Base-by-base conservation (phyloP, 441 rosid genomes). In the Capsella rubella region DNA sequence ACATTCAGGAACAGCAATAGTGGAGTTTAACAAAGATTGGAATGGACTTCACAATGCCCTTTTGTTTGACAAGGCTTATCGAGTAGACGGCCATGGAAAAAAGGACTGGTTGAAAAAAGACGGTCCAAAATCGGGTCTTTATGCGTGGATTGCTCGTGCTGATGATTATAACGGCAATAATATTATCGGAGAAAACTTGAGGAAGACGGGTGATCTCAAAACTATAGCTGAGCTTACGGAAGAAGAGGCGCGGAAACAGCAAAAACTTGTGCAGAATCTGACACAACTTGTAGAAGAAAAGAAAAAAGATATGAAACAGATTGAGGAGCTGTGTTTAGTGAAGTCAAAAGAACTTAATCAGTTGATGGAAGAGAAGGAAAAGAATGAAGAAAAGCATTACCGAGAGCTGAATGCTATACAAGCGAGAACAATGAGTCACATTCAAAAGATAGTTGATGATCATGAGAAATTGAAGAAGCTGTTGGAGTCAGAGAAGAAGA, bases 91-190 rank as follows among this genome's bases (percentile, higher is more conserved):
- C 74, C 92, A 84, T 71, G 96, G 98, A 45, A 89, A 83, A 73
- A 87, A 73, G 59, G 91, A 89, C 25, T 95, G 96, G 95, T 45
- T 72, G 66, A 80, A 80, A 49, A 79, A 45, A 32, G 78, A 74
- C 27, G 80, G 64, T 42, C 80, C 60, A 37, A 88, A 89, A 59
- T 67, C 69, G 3, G 91, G 95, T 35, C 84, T 89, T 52, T 90
- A 88, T 78, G 93, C 84, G n/a, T 92, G 99, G 98, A 82, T 95
- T 72, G 99, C 99, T 15, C 92, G 93, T 37, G 87, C 91, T 45
- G 90, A 87, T 71, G 98, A 95, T 73, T 95, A 89, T 57, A 84
- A 79, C 21, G 81, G 87, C 2, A 84, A 69, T 25, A 79, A 77
- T 67, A 88, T 95, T 5, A 69, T 92, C 3, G 99, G 96, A 64